Evolutionary conservation across 2,329 filamentous ascomycete species (phyloP).

Genomic region (Whalleya microplaca): DNA sequence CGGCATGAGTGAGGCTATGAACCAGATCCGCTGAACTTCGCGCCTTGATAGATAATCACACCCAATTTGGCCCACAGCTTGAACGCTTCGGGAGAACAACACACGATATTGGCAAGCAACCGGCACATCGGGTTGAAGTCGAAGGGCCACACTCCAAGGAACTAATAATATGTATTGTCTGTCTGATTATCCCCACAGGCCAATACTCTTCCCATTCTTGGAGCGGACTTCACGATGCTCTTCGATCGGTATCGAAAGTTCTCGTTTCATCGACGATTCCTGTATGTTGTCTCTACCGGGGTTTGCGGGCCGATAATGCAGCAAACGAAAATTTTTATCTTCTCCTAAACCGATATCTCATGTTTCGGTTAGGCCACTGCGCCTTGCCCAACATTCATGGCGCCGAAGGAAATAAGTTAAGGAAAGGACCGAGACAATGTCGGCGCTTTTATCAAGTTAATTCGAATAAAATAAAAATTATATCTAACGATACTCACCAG

Average conservation of each 20-base stretch:
- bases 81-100: conserved; percentile 10
- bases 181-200: too few relatives aligned
- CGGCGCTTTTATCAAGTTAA: not conserved
- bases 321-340: conserved; percentile 4
- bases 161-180: not conserved
- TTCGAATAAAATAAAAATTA: not conserved
- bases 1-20: conserved; percentile 17
- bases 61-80: conserved; percentile 7
- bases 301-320: conserved; percentile 23
- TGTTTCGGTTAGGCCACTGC: conserved; percentile 11
- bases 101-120: conserved; percentile 8
- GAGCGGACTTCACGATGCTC: not conserved
- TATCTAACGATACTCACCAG: not conserved
- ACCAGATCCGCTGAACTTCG: conserved; percentile 8
- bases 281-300: conserved; percentile 17
- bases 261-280: conserved; percentile 2
- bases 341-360: conserved; percentile 11
- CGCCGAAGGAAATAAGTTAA: conserved; percentile 11
- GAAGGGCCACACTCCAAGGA: not conserved
- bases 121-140: not conserved
- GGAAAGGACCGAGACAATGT: conserved; percentile 22
- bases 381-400: conserved; percentile 5
- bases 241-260: conserved; percentile 11
- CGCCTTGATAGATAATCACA: not conserved
- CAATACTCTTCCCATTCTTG: too few relatives aligned